phyloP scores from a whole-genome alignment of 495 filamentous ascomycete species.

The Podospora conica region DNA sequence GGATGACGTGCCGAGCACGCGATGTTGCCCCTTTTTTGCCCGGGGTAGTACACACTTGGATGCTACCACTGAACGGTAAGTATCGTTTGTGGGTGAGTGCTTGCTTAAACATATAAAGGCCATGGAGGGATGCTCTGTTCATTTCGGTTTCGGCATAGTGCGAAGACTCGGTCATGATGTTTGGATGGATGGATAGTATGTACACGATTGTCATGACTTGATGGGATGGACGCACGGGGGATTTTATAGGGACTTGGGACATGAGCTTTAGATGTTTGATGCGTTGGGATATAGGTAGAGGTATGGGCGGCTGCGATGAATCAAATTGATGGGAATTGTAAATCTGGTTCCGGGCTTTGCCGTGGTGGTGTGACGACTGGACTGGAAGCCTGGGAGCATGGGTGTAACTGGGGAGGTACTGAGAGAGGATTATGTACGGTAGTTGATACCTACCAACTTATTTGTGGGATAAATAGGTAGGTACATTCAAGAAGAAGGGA shows the following conservation, averaged over 20 bases:
- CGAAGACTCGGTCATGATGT: not conserved
- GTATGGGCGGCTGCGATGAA: not conserved
- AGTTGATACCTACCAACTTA: no score
- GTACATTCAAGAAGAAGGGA: not conserved
- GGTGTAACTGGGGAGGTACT: no score
- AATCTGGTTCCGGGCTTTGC: not conserved
- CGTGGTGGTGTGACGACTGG: no score
- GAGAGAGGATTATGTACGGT: no score
- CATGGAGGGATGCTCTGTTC: not conserved
- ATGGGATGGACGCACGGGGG: not conserved
- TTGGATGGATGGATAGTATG: no score
- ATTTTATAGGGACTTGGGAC: not conserved
- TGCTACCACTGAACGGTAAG: no score
- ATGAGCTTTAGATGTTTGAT: not conserved
- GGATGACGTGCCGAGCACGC: constrained; percentile 8
- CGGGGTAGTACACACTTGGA: not conserved
- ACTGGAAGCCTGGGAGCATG: no score
- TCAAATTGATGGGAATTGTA: not conserved
- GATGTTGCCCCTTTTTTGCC: not conserved
- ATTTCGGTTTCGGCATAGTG: not conserved
- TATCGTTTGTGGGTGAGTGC: not conserved
- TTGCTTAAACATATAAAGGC: not conserved
- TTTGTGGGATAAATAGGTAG: not conserved
- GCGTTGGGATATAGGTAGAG: not conserved
- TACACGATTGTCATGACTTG: not conserved